Percentiles rank a stretch among this genome's conserved stretches.
phyloP scores from a whole-genome alignment of 75 land plant species.

The Gnetum montanum region DNA sequence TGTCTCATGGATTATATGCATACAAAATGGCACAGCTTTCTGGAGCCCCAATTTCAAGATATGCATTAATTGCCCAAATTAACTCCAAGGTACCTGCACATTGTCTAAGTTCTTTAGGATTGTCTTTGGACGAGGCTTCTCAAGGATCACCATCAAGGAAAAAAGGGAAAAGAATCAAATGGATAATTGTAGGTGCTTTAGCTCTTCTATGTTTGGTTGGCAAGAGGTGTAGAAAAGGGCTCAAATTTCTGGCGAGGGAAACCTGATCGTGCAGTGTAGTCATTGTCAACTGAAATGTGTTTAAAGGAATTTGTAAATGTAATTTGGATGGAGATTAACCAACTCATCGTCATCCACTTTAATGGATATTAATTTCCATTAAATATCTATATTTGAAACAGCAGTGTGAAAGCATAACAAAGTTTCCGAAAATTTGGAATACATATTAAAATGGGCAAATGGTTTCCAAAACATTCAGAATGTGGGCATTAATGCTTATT shows the following conservation, averaged over 20 bases:
- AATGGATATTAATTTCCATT: too few relatives aligned
- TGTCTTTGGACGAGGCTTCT: not conserved
- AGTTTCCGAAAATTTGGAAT: too few relatives aligned
- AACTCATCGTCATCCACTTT: too few relatives aligned
- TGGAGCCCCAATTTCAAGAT: constrained; percentile 32
- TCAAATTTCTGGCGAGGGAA: constrained; percentile 57
- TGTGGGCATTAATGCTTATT: too few relatives aligned
- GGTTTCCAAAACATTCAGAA: too few relatives aligned
- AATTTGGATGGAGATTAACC: too few relatives aligned
- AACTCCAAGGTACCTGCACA: constrained; percentile 39
- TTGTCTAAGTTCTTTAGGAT: not conserved
- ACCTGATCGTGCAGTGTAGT: too few relatives aligned
- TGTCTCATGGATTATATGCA: constrained; percentile 69
- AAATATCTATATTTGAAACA: too few relatives aligned
- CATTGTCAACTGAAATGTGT: too few relatives aligned
- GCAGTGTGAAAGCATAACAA: too few relatives aligned
- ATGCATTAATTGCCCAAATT: constrained; percentile 54
- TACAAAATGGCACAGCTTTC: constrained; percentile 49
- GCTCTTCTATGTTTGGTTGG: constrained; percentile 77
- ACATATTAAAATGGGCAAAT: too few relatives aligned
- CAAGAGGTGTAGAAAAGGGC: constrained; percentile 70
- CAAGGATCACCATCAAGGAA: not conserved
- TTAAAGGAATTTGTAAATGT: too few relatives aligned
- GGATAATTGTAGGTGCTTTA: constrained; percentile 72
- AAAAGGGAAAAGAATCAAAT: constrained; percentile 50